Percentiles rank a stretch among this genome's conserved stretches.
Conservation (phyloP, 306 rosid species). For the Erythrophleum fordii region DNA sequence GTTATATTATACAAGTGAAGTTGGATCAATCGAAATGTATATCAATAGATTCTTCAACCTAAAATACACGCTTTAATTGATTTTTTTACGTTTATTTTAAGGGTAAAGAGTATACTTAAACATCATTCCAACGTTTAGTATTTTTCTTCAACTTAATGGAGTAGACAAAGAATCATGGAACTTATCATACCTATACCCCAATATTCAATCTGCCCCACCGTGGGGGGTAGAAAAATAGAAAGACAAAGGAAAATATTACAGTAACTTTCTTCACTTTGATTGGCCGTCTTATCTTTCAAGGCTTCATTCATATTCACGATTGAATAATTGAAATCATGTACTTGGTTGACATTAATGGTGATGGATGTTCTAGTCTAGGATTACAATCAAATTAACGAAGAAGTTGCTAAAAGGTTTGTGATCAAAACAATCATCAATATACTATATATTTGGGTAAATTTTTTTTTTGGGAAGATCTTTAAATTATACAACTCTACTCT, state of each 20-base stretch:
- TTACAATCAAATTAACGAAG: not conserved
- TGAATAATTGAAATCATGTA: slow-evolving; percentile 11
- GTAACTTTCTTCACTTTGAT: not conserved
- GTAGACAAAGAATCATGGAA: not conserved
- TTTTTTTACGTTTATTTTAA: not conserved
- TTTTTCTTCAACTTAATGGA: not conserved
- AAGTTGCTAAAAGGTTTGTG: not conserved
- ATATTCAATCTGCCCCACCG: no score
- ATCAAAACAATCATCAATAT: not conserved
- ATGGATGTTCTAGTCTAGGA: not conserved
- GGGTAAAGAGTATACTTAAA: not conserved
- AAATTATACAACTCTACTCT: not conserved
- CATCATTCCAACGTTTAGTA: not conserved
- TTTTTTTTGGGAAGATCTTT: not conserved
- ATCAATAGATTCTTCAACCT: not conserved
- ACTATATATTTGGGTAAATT: not conserved
- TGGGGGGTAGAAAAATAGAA: not conserved
- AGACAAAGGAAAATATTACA: not conserved
- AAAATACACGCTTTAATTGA: not conserved
- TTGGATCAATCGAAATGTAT: not conserved
- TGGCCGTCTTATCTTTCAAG: not conserved
- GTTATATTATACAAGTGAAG: not conserved
- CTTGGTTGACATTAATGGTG: not conserved
- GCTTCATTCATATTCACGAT: not conserved
- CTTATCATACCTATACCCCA: no score